Conservation (phyloP, 2,329 filamentous ascomycete genomes). For the Cytospora paraplurivora region DNA sequence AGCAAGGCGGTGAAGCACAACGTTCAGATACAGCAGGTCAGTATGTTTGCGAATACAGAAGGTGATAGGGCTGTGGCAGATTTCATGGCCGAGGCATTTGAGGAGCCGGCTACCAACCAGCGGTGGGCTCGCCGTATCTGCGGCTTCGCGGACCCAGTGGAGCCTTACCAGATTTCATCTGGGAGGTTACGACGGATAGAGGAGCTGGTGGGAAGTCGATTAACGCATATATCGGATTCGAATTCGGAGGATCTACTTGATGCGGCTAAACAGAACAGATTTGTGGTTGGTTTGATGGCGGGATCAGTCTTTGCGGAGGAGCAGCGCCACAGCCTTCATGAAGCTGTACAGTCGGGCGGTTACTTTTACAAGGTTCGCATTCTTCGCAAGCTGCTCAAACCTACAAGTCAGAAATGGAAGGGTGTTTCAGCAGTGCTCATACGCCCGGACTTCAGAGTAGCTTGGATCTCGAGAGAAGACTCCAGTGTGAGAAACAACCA, state of each 20-base stretch:
- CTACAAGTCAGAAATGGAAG: slow-evolving; percentile 15
- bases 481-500: background rate
- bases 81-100: slow-evolving; percentile 19
- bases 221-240: slow-evolving; percentile 8
- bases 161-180: slow-evolving; percentile 16
- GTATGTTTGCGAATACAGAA: slow-evolving; percentile 1
- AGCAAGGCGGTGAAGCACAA: slow-evolving; percentile 14
- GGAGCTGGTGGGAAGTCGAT: slow-evolving; percentile 4
- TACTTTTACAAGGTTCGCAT: background rate
- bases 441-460: slow-evolving; percentile 25
- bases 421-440: slow-evolving; percentile 15
- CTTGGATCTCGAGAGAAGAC: slow-evolving; percentile 19
- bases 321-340: background rate
- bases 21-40: slow-evolving; percentile 1
- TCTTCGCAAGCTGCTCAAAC: background rate
- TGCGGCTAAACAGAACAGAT: slow-evolving; percentile 25
- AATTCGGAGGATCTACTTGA: background rate
- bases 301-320: background rate
- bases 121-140: slow-evolving; percentile 19
- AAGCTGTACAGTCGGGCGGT: background rate
- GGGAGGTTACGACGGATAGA: background rate
- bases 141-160: slow-evolving; percentile 22
- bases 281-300: slow-evolving; percentile 2
- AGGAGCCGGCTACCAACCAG: slow-evolving; percentile 14
- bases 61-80: slow-evolving; percentile 12